phyloP scores from a whole-genome alignment of 805 yeast species.

The Metschnikowia santaceciliae region DNA sequence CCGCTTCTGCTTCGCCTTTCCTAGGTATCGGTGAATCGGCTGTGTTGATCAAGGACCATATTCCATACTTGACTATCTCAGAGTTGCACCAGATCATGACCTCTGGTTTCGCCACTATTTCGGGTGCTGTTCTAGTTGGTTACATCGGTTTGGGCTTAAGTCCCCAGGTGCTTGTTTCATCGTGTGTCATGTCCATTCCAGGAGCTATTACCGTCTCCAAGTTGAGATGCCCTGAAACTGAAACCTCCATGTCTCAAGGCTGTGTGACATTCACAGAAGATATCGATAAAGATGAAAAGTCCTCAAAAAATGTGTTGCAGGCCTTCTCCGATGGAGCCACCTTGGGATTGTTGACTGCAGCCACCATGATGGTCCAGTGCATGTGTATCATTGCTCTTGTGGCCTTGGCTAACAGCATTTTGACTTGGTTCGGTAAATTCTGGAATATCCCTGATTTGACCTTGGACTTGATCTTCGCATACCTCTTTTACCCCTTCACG shows the following conservation, averaged over 20 bases:
- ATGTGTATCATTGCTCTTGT: slow-evolving; percentile 60
- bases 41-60: slow-evolving; percentile 53
- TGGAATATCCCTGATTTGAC: slow-evolving; percentile 55
- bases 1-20: slow-evolving; percentile 65
- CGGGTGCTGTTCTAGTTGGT: slow-evolving; percentile 61
- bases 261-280: slow-evolving; percentile 46
- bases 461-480: slow-evolving; percentile 53
- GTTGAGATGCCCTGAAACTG: slow-evolving; percentile 57
- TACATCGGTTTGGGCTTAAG: slow-evolving; percentile 61
- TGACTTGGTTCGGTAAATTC: slow-evolving; percentile 59
- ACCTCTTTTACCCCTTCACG: slow-evolving; percentile 56
- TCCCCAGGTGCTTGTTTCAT: slow-evolving; percentile 59
- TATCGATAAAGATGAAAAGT: slow-evolving; percentile 26
- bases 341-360: slow-evolving; percentile 54
- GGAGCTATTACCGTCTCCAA: slow-evolving; percentile 59
- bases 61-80: slow-evolving; percentile 56
- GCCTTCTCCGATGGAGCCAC: slow-evolving; percentile 58
- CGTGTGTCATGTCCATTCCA: slow-evolving; percentile 68
- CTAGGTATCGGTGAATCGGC: slow-evolving; percentile 66
- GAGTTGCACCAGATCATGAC: slow-evolving; percentile 61
- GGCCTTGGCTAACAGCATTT: slow-evolving; percentile 50
- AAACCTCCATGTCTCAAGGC: slow-evolving; percentile 49
- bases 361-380: slow-evolving; percentile 53
- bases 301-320: slow-evolving; percentile 49
- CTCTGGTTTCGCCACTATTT: slow-evolving; percentile 61